These are phyloP conservation scores for Haplosporangium sp. DNA, from an alignment of 371 early-diverging fungal species.

Conservation along the genomic window DNA sequence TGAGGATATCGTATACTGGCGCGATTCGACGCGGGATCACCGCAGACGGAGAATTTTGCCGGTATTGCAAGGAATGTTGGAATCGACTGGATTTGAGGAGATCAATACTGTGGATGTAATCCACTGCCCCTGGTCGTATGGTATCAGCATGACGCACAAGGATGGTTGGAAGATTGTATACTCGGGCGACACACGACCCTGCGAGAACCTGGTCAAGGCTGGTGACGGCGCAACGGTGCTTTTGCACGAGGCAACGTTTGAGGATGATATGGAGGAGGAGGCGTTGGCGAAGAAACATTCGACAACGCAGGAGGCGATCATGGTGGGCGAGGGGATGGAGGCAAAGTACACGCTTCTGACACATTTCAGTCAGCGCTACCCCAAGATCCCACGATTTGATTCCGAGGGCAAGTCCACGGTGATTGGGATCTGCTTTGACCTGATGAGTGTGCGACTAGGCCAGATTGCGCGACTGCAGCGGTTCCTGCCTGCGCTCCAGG, in stretches of 20 bases:
- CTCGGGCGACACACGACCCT: slow-evolving; percentile 98
- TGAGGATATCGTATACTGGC: slow-evolving; percentile 57
- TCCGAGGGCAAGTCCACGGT: slow-evolving; percentile 54
- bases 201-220: slow-evolving; percentile 74
- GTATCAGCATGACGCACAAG: slow-evolving; percentile 72
- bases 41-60: slow-evolving; percentile 1
- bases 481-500: slow-evolving; percentile 66
- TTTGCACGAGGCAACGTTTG: slow-evolving; percentile 98
- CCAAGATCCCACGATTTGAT: slow-evolving; percentile 75
- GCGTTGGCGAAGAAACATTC: slow-evolving; percentile 92
- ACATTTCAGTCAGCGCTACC: slow-evolving; percentile 98
- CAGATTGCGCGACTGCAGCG: slow-evolving; percentile 73
- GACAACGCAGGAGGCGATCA: slow-evolving; percentile 91
- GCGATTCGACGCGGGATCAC: slow-evolving; percentile 4
- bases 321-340: slow-evolving; percentile 83
- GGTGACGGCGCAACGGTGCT: slow-evolving; percentile 83
- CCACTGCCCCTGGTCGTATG: slow-evolving; percentile 87
- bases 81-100: slow-evolving; percentile 60
- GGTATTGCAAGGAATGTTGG: slow-evolving; percentile 49
- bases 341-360: slow-evolving; percentile 90
- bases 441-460: slow-evolving; percentile 76
- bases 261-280: slow-evolving; percentile 81
- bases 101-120: slow-evolving; percentile 78
- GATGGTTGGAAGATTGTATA: slow-evolving; percentile 81
- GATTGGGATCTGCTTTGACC: slow-evolving; percentile 86